Percentiles rank a stretch among this genome's conserved stretches.
Evolutionary conservation across 169 alveolate genomes (phyloP).

Genomic region (Fabrea salina): DNA sequence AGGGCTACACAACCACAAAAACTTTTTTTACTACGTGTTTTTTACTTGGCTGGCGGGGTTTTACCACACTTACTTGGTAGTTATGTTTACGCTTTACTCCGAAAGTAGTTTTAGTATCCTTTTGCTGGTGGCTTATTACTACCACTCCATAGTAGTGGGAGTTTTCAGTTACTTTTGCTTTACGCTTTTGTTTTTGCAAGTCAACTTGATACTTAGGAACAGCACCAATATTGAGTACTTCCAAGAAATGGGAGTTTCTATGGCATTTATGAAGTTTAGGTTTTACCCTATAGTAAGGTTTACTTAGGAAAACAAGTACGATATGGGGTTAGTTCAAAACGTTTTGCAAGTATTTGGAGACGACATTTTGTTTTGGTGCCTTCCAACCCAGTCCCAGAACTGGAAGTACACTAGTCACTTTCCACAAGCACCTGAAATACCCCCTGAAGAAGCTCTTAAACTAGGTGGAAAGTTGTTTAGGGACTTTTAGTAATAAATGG

Average conservation of each 20-base stretch:
- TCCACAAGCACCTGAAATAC: no score
- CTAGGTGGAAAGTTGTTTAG: no score
- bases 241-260: conserved; percentile 2
- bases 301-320: conserved; percentile 3
- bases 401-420: no score
- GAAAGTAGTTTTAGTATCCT: background rate
- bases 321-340: conserved; percentile 18
- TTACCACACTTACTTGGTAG: background rate
- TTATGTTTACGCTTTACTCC: background rate
- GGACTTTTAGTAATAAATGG: no score
- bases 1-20: conserved; percentile 41
- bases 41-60: background rate
- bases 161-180: conserved; percentile 25
- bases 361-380: conserved; percentile 10
- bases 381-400: no score
- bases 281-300: background rate
- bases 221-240: conserved; percentile 16
- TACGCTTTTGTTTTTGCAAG: background rate
- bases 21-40: conserved; percentile 21
- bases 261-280: no score
- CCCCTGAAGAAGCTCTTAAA: no score
- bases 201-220: background rate
- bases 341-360: conserved; percentile 22
- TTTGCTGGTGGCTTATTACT: background rate
- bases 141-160: background rate